A percentile compares a stretch with the other conserved stretches of the same genome.
These are phyloP conservation scores for Kazachstania sp. DNA, from an alignment of 1,139 yeast species.

Conservation along the genomic window DNA sequence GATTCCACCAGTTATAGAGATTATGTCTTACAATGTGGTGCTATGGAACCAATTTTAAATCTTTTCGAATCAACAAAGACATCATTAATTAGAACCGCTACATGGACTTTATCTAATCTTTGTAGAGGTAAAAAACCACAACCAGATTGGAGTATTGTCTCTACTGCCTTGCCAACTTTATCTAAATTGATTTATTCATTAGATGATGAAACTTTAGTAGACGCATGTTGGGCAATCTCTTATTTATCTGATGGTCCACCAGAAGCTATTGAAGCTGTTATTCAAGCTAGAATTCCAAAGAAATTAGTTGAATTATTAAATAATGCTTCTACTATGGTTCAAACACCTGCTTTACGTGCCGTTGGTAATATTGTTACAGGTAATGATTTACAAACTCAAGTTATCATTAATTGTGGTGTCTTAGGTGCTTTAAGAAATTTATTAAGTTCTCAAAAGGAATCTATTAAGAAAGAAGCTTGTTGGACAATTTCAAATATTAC, in stretches of 20 bases:
- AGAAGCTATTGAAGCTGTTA: conserved; percentile 92
- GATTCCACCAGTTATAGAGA: conserved; percentile 88
- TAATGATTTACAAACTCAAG: conserved; percentile 89
- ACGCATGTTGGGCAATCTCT: conserved; percentile 98
- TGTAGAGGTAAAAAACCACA: conserved; percentile 96
- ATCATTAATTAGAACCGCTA: conserved; percentile 87
- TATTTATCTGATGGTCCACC: conserved; percentile 88
- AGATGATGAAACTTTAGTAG: conserved; percentile 89
- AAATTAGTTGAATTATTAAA: conserved; percentile 83
- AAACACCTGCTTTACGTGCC: conserved; percentile 95
- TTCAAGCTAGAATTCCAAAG: conserved; percentile 92
- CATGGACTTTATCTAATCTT: conserved; percentile 94
- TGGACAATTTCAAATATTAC: conserved; percentile 98
- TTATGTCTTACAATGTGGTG: conserved; percentile 72
- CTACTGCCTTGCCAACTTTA: conserved; percentile 82
- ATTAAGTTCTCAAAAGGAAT: conserved; percentile 77
- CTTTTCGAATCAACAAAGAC: conserved; percentile 76
- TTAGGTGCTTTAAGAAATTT: conserved; percentile 76
- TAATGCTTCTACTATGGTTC: conserved; percentile 78
- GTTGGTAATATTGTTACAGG: conserved; percentile 98
- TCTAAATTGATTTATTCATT: conserved; percentile 84
- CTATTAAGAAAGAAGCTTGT: conserved; percentile 93
- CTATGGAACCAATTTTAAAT: conserved; percentile 79
- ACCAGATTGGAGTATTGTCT: conserved; percentile 87
- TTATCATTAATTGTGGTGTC: conserved; percentile 89